A percentile compares a stretch with the other conserved stretches of the same genome.
Conservation (phyloP, 2,329 filamentous ascomycete genomes). For the Phyllosticta ampelicida region DNA sequence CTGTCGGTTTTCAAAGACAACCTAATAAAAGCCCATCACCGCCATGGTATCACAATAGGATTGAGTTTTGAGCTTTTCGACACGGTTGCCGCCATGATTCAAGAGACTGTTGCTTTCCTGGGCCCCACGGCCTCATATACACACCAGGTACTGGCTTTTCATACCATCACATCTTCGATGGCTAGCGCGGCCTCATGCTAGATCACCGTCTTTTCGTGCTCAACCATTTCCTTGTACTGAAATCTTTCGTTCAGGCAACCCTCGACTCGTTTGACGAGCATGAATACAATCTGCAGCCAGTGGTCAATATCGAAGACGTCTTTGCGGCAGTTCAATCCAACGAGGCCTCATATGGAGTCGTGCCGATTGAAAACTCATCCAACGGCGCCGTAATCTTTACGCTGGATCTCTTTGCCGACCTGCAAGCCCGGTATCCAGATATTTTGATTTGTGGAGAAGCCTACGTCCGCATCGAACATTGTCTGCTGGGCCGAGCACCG, state of each 20-base stretch:
- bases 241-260: constrained; percentile 44
- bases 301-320: constrained; percentile 51
- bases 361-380: constrained; percentile 92
- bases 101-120: constrained; percentile 43
- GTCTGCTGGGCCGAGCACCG: constrained; percentile 51
- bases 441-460: constrained; percentile 72
- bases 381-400: constrained; percentile 89
- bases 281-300: constrained; percentile 30
- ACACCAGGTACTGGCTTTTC: constrained; percentile 45
- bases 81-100: background rate
- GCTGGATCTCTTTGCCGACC: constrained; percentile 77
- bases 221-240: background rate
- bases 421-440: constrained; percentile 50
- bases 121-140: constrained; percentile 58
- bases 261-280: constrained; percentile 38
- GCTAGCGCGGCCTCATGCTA: background rate
- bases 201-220: background rate
- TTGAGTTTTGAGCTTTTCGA: background rate
- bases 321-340: constrained; percentile 66
- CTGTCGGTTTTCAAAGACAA: background rate
- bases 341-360: constrained; percentile 59
- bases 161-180: background rate
- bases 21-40: background rate
- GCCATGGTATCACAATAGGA: background rate
- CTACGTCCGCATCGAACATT: constrained; percentile 83